Base-by-base conservation (phyloP, 2,329 filamentous ascomycete species). In the Atkinsonella hypoxylon region DNA sequence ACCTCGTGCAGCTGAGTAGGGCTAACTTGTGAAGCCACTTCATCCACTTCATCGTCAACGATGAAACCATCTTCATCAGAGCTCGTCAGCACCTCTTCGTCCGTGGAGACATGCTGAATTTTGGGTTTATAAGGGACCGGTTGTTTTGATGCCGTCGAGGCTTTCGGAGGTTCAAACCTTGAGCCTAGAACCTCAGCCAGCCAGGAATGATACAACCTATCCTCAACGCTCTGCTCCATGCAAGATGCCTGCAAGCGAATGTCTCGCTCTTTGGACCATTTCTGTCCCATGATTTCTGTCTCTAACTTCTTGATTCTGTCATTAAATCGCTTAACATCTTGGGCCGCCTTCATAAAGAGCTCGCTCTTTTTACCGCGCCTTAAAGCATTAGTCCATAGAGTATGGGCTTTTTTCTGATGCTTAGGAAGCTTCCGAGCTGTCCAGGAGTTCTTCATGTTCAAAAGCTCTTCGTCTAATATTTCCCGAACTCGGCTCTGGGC, bases 161-260 rank as follows among this genome's bases (percentile, higher is more conserved):
- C 15, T 48, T 68, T 72, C 3, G 68, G 63, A 0, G 73, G 72
- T 45, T 67, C 66, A 13, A 51, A 43, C 6, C 67, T 69, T 17
- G 68, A 68, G 39, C 66, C 64, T 4, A 82, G 65, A 22, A 77
- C 57, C 7, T 62, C 56, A n/a, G 77, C 67, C 3, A 70, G 61
- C 77, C 78, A 83, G 8, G 61, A 59, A 9, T 74, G 62, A 39
- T 77, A 64, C 58, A 83, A 70, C 46, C 77, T 76, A 50, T 85
- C 76, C 36, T 78, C 75, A 1, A 95, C 66, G 3, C 75, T 88
- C 4, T 72, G 68, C 53, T 91, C 81, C 50, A 95, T 68, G 36
- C 68, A 75, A 11, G 68, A 65, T 46, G 81, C 81, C 57, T 81
- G 77, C 6, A 65, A 67, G 26, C 71, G 67, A 13, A 93, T 61